Evolutionary conservation across 129 eudicot species (phyloP), one percentile per base, ranked within the genome.

Genomic region (Rutidosis leptorrhynchoides): DNA sequence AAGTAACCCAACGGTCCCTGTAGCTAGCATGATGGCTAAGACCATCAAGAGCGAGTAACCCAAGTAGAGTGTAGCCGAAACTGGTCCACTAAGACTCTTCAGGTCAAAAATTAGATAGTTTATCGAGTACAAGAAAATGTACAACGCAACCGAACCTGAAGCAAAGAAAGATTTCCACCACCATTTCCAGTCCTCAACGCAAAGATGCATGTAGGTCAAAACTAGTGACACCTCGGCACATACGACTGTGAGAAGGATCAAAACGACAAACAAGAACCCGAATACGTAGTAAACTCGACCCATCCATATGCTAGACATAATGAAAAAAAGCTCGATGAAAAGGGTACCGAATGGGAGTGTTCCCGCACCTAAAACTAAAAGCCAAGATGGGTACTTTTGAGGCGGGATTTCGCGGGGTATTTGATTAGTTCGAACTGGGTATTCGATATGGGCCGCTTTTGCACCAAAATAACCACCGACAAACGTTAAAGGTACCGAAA

Each of bases 161-260:
- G 89, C 94, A 76, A 86, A 86, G 84, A 86, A 86, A 5, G 94
- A 83, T 72, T 86, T 86, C 89, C 94, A 86, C 94, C 89, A 86
- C 94, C 89, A 86, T 60, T 73, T 78, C 83, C 83, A 86, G 73
- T 86, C 94, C 86, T 86, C 94, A 30, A 86, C 94, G 58, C 94
- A 83, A 7, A 86, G 86, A 71, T 83, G 94, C 94, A 83, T 86
- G 84, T 86, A 86, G 17, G 94, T 86, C 11, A 86, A 78, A 67
- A 83, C 89, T 16, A 83, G 82, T 20, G 94, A 86, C 16, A 86
- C 94, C 78, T 86, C 94, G 20, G 94, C 94, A 62, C 86, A 86
- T 19, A 86, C 94, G 30, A 86, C 89, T 28, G 83, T 88, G 20
- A 86, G 76, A 21, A 86, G 86, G 66, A 86, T 56, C 79, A 86